These are phyloP conservation scores for Nepenthes gracilis DNA, from an alignment of 148 eudicot genomes.

Conservation along the genomic window DNA sequence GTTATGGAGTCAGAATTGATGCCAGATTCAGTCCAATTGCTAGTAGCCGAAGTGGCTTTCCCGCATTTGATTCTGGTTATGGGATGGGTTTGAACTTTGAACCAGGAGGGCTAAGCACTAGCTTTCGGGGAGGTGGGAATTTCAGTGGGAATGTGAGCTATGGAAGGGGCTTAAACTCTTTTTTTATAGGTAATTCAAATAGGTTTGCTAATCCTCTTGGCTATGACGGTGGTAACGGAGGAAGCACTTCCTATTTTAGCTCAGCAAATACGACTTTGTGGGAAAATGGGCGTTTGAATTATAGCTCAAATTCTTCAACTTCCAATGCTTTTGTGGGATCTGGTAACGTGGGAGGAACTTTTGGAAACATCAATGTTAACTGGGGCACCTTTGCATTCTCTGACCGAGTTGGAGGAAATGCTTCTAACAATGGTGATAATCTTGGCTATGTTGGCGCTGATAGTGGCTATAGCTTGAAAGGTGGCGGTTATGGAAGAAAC, in stretches of 20 bases:
- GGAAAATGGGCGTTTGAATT: conserved; percentile 50
- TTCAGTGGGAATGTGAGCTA: conserved; percentile 35
- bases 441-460: too few species aligned
- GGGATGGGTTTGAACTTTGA: conserved; percentile 46
- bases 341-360: conserved; percentile 18
- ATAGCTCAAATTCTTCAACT: conserved; percentile 27
- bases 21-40: conserved; percentile 58
- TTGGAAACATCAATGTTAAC: too few species aligned
- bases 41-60: conserved; percentile 53
- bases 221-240: conserved; percentile 39
- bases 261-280: conserved; percentile 48
- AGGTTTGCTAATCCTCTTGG: conserved; percentile 38
- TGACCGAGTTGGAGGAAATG: too few species aligned
- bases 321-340: conserved; percentile 30
- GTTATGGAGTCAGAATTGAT: conserved; percentile 67
- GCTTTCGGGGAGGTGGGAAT: conserved; percentile 32
- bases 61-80: conserved; percentile 45
- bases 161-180: conserved; percentile 43
- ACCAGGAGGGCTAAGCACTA: conserved; percentile 44
- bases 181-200: conserved; percentile 29
- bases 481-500: too few species aligned
- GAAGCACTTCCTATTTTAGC: conserved; percentile 35
- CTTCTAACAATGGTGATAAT: too few species aligned
- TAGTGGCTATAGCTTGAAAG: too few species aligned
- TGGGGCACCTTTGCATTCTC: too few species aligned